phyloP scores from a whole-genome alignment of 106 monocot genomes.

The Ottelia alismoides region DNA sequence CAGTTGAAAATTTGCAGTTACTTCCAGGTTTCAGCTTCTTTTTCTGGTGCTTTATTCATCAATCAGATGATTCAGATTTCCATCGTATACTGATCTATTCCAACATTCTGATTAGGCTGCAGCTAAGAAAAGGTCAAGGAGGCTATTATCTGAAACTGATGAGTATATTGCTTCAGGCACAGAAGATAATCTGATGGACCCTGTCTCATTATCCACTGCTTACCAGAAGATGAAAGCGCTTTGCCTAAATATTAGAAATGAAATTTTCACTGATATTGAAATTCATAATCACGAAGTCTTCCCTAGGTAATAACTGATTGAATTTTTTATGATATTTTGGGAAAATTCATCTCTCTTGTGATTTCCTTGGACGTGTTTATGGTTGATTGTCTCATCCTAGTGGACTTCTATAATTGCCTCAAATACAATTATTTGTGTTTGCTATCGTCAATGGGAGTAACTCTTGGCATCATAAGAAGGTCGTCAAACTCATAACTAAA shows the following conservation, averaged over 20 bases:
- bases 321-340: too few relatives aligned
- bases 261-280: constrained; percentile 93
- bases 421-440: too few relatives aligned
- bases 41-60: neutral
- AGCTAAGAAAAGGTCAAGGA: constrained; percentile 76
- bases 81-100: too few relatives aligned
- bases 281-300: constrained; percentile 82
- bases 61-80: too few relatives aligned
- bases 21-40: constrained; percentile 52
- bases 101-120: constrained; percentile 71
- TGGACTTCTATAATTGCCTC: too few relatives aligned
- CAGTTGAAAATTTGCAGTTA: constrained; percentile 85
- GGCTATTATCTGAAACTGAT: constrained; percentile 85
- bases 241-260: constrained; percentile 76
- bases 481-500: too few relatives aligned
- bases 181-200: constrained; percentile 45
- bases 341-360: too few relatives aligned
- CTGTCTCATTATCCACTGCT: constrained; percentile 44
- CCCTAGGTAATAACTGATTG: too few relatives aligned
- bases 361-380: too few relatives aligned
- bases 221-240: constrained; percentile 80
- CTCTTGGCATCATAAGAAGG: too few relatives aligned
- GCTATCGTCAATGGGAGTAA: too few relatives aligned
- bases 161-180: constrained; percentile 47
- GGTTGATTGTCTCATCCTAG: too few relatives aligned